Conservation (phyloP, 352 stramenopile genomes). For the Pythium pyrilobum region DNA sequence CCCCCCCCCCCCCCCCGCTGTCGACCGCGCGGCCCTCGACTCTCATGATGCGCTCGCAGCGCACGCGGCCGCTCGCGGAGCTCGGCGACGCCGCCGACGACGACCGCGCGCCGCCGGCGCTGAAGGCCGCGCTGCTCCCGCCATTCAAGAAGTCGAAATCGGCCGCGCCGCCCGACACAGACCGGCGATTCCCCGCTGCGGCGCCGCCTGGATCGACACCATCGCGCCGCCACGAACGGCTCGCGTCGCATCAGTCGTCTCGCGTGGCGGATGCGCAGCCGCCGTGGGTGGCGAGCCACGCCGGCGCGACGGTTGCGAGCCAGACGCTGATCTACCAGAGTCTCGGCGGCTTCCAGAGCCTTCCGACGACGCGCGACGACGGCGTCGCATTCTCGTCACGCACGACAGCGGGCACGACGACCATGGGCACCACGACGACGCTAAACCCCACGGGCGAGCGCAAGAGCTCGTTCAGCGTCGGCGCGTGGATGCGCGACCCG, state of each 20-base stretch:
- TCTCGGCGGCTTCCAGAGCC: neutral
- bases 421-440: neutral
- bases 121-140: too few species aligned
- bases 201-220: neutral
- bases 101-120: too few species aligned
- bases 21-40: too few species aligned
- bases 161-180: too few species aligned
- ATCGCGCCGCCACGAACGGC: too few species aligned
- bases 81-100: neutral
- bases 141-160: too few species aligned
- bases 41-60: neutral
- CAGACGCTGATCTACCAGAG: slow-evolving; percentile 1
- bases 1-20: too few species aligned
- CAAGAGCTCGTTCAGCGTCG: slow-evolving; percentile 21
- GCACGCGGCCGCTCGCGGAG: neutral
- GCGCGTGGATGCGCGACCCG: slow-evolving; percentile 14
- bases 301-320: neutral
- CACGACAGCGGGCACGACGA: slow-evolving; percentile 4
- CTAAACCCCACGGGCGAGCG: slow-evolving; percentile 5
- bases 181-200: neutral
- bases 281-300: neutral
- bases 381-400: slow-evolving; percentile 3
- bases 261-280: neutral
- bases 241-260: neutral
- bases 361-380: neutral